phyloP scores from a whole-genome alignment of 768 basidiomycete genomes.

The Pseudohyphozyma bogoriensis region DNA sequence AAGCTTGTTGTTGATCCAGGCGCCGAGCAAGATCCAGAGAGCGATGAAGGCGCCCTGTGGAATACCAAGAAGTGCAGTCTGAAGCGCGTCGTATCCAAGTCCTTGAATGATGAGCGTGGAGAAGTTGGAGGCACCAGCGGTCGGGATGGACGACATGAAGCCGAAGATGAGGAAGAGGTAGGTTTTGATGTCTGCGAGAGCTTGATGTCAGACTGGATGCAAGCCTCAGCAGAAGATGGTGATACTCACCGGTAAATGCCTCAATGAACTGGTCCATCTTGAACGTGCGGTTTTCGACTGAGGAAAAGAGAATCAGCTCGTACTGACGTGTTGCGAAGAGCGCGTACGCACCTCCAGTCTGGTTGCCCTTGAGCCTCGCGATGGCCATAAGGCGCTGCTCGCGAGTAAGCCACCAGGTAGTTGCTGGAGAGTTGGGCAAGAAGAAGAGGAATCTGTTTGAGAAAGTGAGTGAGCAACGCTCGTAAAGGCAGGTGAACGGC shows the following conservation, averaged over 20 bases:
- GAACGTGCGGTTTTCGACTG: neutral
- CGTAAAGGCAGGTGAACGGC: no score
- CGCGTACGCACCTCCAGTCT: slow-evolving; percentile 11
- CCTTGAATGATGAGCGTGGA: slow-evolving; percentile 25
- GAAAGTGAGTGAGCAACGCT: no score
- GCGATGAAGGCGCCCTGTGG: slow-evolving; percentile 36
- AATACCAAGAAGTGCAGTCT: slow-evolving; percentile 38
- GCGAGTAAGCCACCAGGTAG: slow-evolving; percentile 35
- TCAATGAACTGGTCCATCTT: slow-evolving; percentile 6
- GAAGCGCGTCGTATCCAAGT: slow-evolving; percentile 33
- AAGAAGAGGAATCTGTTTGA: no score
- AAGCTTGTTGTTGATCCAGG: slow-evolving; percentile 34
- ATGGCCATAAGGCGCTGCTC: slow-evolving; percentile 39
- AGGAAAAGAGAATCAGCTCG: neutral
- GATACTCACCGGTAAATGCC: neutral
- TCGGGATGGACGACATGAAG: slow-evolving; percentile 2
- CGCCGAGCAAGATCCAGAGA: slow-evolving; percentile 36
- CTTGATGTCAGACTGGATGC: neutral
- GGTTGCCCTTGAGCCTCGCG: slow-evolving; percentile 36
- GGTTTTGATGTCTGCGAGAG: neutral
- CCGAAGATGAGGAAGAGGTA: slow-evolving; percentile 7
- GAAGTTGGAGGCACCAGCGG: slow-evolving; percentile 29
- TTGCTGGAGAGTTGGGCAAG: slow-evolving; percentile 19
- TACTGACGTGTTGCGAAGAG: no score
- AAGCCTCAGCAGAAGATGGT: neutral